A percentile compares a stretch with the other conserved stretches of the same genome.
These are phyloP conservation scores for Colletotrichum incanum DNA, from an alignment of 2,329 filamentous ascomycete species.

Conservation along the genomic window DNA sequence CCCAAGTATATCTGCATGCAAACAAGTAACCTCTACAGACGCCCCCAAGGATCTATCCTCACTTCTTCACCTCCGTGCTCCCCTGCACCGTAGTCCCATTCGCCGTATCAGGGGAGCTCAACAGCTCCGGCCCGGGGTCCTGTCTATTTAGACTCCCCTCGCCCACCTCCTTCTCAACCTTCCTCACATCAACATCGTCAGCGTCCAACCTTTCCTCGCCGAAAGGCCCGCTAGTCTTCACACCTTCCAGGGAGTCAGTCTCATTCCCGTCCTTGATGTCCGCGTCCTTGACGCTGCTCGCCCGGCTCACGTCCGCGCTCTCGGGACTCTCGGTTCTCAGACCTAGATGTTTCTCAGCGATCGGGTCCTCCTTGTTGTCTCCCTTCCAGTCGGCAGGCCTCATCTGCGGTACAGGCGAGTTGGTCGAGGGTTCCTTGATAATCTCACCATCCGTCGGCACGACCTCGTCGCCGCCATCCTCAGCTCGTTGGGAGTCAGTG, in stretches of 20 bases:
- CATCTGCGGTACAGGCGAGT: constrained; percentile 80
- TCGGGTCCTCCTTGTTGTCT: constrained; percentile 61
- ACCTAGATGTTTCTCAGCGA: constrained; percentile 76
- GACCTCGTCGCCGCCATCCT: constrained; percentile 47
- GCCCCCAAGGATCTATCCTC: background rate
- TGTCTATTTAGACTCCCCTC: background rate
- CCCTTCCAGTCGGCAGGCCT: constrained; percentile 84
- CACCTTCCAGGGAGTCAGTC: constrained; percentile 49
- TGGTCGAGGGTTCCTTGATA: constrained; percentile 74
- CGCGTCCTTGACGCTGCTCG: constrained; percentile 75
- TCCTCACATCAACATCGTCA: constrained; percentile 29
- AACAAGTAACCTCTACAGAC: constrained; percentile 1
- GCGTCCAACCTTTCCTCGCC: constrained; percentile 53
- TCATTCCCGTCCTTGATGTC: constrained; percentile 46
- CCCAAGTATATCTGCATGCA: background rate
- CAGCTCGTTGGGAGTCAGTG: constrained; percentile 27
- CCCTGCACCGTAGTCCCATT: constrained; percentile 28
- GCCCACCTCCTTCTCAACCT: constrained; percentile 2
- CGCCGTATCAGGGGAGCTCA: constrained; percentile 36
- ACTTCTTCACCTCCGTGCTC: constrained; percentile 31
- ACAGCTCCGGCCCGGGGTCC: constrained; percentile 29
- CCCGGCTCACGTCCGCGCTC: constrained; percentile 79
- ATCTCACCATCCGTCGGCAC: constrained; percentile 48
- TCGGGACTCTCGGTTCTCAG: constrained; percentile 75
- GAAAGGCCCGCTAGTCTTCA: constrained; percentile 55